Conservation (phyloP, 2,329 filamentous ascomycete genomes). For the Elsinoe ampelina region DNA sequence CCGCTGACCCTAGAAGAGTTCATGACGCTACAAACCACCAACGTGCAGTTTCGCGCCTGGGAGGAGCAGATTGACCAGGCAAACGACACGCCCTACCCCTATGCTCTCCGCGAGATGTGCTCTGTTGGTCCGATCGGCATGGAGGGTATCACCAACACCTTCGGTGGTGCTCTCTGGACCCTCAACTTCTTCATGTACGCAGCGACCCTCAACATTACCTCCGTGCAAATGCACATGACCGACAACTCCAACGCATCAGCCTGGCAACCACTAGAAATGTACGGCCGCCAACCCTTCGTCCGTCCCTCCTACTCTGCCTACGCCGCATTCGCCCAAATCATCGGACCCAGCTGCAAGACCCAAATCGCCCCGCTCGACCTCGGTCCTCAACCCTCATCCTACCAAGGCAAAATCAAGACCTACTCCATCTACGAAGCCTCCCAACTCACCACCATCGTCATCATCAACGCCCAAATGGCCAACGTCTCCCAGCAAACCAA, state of each 20-base stretch:
- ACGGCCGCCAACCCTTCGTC: constrained; percentile 27
- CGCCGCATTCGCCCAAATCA: constrained; percentile 42
- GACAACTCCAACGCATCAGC: constrained; percentile 44
- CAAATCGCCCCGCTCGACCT: constrained; percentile 33
- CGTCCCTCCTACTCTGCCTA: constrained; percentile 44
- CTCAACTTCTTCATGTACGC: constrained; percentile 45
- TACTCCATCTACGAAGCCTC: constrained; percentile 40
- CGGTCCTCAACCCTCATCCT: constrained; percentile 26
- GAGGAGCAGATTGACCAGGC: constrained; percentile 35
- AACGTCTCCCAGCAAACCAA: constrained; percentile 34
- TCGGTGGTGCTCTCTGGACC: constrained; percentile 43
- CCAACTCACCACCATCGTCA: constrained; percentile 33
- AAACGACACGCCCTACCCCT: constrained; percentile 34
- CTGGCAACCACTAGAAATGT: constrained; percentile 39
- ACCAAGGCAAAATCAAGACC: constrained; percentile 34
- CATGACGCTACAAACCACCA: constrained; percentile 38
- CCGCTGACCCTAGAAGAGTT: constrained; percentile 37
- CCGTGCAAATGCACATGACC: constrained; percentile 46
- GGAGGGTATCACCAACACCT: constrained; percentile 38
- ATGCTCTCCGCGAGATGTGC: constrained; percentile 44
- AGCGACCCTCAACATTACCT: constrained; percentile 38
- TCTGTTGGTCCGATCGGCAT: constrained; percentile 42
- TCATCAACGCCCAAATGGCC: constrained; percentile 39
- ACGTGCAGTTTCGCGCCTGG: constrained; percentile 41
- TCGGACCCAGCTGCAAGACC: constrained; percentile 39